phyloP scores from a whole-genome alignment of 176 grass and related monocot species.

The Oryza officinalis region DNA sequence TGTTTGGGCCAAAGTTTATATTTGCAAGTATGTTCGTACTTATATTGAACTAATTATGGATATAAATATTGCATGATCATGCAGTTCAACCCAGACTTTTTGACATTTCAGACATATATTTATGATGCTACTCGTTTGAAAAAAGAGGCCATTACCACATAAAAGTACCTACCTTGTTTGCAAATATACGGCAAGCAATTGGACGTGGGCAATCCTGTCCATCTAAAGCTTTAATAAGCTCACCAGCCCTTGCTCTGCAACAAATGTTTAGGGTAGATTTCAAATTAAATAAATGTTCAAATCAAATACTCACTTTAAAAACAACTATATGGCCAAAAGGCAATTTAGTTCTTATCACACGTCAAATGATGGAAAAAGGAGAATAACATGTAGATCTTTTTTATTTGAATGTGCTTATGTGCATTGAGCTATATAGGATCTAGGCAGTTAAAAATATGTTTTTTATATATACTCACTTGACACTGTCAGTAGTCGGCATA shows the following conservation, averaged over 20 bases:
- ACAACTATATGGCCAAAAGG: background rate
- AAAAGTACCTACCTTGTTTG: slow-evolving; percentile 45
- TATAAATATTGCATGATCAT: background rate
- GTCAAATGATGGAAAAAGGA: background rate
- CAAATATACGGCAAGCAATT: slow-evolving; percentile 49
- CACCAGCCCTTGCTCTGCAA: slow-evolving; percentile 46
- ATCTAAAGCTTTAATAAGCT: slow-evolving; percentile 59
- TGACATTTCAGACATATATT: slow-evolving; percentile 1
- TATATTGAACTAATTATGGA: background rate
- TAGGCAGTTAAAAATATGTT: background rate
- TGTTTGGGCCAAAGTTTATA: background rate
- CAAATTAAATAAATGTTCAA: slow-evolving; percentile 8
- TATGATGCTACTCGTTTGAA: slow-evolving; percentile 7
- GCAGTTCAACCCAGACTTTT: background rate
- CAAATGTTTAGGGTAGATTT: slow-evolving; percentile 11
- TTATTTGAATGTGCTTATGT: slow-evolving; percentile 16
- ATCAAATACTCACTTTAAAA: slow-evolving; percentile 3
- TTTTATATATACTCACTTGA: slow-evolving; percentile 43
- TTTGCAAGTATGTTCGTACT: background rate
- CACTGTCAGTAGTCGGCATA: slow-evolving; percentile 66
- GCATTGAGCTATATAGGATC: slow-evolving; percentile 14
- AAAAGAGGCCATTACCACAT: background rate
- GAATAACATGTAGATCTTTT: background rate
- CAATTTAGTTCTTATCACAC: background rate
- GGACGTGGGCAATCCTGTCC: slow-evolving; percentile 49